phyloP scores from a whole-genome alignment of 257 asterid species.

The Capsicum chinense region DNA sequence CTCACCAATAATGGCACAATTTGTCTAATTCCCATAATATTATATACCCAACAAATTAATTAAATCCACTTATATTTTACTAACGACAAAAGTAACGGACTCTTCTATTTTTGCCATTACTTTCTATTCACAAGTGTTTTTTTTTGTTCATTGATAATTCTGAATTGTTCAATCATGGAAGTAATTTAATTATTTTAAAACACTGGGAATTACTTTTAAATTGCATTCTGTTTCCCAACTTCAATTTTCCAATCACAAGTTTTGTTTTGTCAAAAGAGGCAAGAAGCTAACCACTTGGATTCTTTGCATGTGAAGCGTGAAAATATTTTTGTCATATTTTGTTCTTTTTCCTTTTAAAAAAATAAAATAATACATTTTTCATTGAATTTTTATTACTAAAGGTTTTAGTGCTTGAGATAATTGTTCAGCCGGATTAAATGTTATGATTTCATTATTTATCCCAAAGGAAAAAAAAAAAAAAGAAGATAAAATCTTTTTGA shows the following conservation, averaged over 20 bases:
- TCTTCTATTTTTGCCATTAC: background rate
- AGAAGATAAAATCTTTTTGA: background rate
- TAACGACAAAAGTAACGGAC: background rate
- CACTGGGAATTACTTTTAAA: background rate
- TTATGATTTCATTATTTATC: background rate
- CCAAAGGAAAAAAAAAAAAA: background rate
- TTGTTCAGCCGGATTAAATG: background rate
- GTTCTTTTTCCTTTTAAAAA: background rate
- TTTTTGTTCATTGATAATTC: background rate
- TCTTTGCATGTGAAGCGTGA: background rate
- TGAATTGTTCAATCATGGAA: conserved; percentile 7
- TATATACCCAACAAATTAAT: background rate
- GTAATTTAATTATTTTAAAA: background rate
- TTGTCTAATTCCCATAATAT: background rate
- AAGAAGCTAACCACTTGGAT: background rate
- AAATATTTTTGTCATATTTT: background rate
- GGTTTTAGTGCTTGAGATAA: background rate
- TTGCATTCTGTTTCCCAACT: background rate
- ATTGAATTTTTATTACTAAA: too few species aligned
- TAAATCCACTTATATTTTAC: background rate
- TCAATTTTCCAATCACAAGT: background rate
- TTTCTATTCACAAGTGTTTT: background rate
- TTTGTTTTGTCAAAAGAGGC: conserved; percentile 11
- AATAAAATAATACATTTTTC: too few species aligned
- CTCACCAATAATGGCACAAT: background rate